Percentiles rank a stretch among this genome's conserved stretches.
phyloP scores from a whole-genome alignment of 1,284 basidiomycete genomes.

The Sphaerobolus stellatus region DNA sequence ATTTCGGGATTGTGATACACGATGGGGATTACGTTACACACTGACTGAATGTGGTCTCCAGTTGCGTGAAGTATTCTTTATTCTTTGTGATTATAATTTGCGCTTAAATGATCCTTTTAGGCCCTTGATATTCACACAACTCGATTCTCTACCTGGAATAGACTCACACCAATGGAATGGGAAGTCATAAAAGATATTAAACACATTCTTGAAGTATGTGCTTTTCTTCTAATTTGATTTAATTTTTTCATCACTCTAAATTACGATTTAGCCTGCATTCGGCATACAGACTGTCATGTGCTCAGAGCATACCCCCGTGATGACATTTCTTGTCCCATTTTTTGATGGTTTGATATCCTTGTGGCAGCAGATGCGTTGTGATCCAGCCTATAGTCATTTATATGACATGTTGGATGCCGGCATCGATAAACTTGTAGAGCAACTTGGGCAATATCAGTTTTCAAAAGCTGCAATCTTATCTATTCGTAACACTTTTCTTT shows the following conservation, averaged over 20 bases:
- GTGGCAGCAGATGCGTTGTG: not conserved
- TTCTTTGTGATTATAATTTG: not conserved
- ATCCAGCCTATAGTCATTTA: not conserved
- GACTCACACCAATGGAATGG: not conserved
- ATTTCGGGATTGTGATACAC: not conserved
- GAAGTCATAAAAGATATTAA: not conserved
- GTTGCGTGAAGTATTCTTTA: not conserved
- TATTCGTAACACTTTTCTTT: not conserved
- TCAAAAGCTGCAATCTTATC: not conserved
- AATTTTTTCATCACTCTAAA: not conserved
- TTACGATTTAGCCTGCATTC: not conserved
- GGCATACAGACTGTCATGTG: not conserved
- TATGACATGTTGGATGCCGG: not conserved
- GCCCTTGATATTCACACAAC: not conserved
- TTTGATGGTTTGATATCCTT: not conserved
- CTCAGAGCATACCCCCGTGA: not conserved
- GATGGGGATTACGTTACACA: not conserved
- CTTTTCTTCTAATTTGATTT: not conserved
- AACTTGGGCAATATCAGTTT: not conserved
- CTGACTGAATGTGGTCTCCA: too few species aligned
- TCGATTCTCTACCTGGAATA: not conserved
- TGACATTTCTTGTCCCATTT: not conserved
- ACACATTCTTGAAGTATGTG: constrained; percentile 1
- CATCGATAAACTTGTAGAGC: not conserved
- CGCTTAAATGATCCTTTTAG: not conserved